Conservation (phyloP, 441 rosid species). For the Francoa sonchifolia region DNA sequence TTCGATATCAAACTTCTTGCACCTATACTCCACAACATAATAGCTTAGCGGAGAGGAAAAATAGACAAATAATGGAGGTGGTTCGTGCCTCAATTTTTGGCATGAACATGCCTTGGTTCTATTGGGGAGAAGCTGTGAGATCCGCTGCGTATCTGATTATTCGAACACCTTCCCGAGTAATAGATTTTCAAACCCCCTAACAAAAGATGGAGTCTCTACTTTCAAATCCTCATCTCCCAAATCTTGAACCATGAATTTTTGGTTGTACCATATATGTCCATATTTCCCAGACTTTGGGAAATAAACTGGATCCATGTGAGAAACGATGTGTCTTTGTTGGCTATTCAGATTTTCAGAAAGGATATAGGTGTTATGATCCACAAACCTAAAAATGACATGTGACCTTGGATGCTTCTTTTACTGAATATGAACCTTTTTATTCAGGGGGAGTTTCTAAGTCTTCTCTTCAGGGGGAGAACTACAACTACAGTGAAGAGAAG, state of each 20-base stretch:
- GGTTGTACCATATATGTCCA: neutral
- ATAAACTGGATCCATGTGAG: neutral
- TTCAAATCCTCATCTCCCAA: neutral
- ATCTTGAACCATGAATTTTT: neutral
- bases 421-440: neutral
- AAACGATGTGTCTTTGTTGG: neutral
- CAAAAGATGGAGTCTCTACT: neutral
- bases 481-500: neutral
- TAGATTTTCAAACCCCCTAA: neutral
- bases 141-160: neutral
- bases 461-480: neutral
- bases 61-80: neutral
- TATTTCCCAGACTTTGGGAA: neutral
- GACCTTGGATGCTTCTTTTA: slow-evolving; percentile 4
- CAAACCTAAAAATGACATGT: neutral
- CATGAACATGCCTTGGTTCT: neutral
- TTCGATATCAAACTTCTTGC: neutral
- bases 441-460: neutral
- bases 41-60: neutral
- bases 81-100: neutral
- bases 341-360: neutral
- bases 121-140: neutral
- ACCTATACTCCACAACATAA: neutral
- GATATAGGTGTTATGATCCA: slow-evolving; percentile 1
- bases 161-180: neutral